Evolutionary conservation across 306 rosid species (phyloP), one percentile per base, ranked within the genome.

Genomic region (Potentilla sterilis): DNA sequence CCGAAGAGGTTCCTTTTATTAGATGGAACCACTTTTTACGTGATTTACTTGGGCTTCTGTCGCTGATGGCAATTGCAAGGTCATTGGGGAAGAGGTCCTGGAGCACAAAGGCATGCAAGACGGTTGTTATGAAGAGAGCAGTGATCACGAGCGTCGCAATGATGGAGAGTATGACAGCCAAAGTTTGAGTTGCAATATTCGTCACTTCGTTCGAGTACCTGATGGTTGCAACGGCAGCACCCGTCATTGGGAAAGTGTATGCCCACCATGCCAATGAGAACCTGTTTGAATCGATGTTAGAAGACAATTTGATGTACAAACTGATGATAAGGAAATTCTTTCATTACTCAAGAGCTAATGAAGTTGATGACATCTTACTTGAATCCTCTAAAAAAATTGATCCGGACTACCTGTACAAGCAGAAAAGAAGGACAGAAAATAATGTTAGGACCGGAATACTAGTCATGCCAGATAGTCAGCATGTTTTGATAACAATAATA

Each of bases 241-340:
- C 97, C 19, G 99, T 90, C 99, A 96, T 96, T 44, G 99, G 99
- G 78, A 96, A 96, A 18, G 98, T 96, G 76, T 96, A 96, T 18
- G 97, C 99, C 99, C 99, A 95, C 99, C 99, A 95, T 28, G 99
- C 84, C 71, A 96, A 81, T 0, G 98, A 96, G 72, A 95, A 95
- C 82, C 99, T 95, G 77, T 42, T 72, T 59, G 70, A 67, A 83
- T 28, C 18, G 11, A 42, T 52, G 73, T 79, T 22, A 80, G 70
- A 85, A 64, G 6, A 21, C 7, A 35, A 7, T 15, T 34, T 63
- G n/a, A 63, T 34, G 43, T 35, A 35, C 10, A 34, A 2, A 40
- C 9, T 19, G 13, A 9, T 64, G 51, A 7, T 57, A 38, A 38
- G 63, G 67, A 40, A 1, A 47, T 68, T 44, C 14, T 68, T 66